phyloP scores from a whole-genome alignment of 2,329 filamentous ascomycete species.

The Teratosphaeriaceae sp. region DNA sequence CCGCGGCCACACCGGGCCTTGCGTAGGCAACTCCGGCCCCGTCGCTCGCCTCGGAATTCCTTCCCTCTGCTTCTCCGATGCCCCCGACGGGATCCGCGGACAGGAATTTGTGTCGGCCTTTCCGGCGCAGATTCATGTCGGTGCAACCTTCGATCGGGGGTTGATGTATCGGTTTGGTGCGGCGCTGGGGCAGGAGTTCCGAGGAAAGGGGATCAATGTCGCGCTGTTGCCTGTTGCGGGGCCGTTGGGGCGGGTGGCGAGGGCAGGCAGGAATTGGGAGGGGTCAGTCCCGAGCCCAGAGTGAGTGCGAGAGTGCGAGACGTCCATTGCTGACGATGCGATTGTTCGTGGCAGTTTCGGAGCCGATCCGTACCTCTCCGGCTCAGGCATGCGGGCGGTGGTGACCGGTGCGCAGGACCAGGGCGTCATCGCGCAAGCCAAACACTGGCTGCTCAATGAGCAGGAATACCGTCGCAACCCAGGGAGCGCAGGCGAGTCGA shows the following conservation, averaged over 20 bases:
- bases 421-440: constrained; percentile 29
- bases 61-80: constrained; percentile 33
- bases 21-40: constrained; percentile 70
- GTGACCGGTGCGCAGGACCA: constrained; percentile 17
- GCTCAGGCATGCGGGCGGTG: constrained; percentile 10
- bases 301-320: constrained; percentile 3
- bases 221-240: constrained; percentile 62
- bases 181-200: constrained; percentile 42
- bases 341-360: constrained; percentile 1
- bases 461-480: constrained; percentile 35
- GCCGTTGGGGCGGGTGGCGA: constrained; percentile 35
- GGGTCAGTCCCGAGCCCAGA: no score
- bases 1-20: constrained; percentile 33
- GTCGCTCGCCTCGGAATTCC: constrained; percentile 65
- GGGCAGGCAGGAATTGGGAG: constrained; percentile 37
- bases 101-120: constrained; percentile 72
- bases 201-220: constrained; percentile 26
- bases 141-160: constrained; percentile 46
- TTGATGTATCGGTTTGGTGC: constrained; percentile 47
- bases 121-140: constrained; percentile 62
- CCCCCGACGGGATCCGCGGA: constrained; percentile 53
- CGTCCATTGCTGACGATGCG: constrained; percentile 1
- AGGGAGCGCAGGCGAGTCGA: constrained; percentile 48
- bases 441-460: constrained; percentile 54
- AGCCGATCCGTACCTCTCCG: constrained; percentile 14